Evolutionary conservation across 768 basidiomycete genomes (phyloP).

Genomic region (Sarcodon aspratus): DNA sequence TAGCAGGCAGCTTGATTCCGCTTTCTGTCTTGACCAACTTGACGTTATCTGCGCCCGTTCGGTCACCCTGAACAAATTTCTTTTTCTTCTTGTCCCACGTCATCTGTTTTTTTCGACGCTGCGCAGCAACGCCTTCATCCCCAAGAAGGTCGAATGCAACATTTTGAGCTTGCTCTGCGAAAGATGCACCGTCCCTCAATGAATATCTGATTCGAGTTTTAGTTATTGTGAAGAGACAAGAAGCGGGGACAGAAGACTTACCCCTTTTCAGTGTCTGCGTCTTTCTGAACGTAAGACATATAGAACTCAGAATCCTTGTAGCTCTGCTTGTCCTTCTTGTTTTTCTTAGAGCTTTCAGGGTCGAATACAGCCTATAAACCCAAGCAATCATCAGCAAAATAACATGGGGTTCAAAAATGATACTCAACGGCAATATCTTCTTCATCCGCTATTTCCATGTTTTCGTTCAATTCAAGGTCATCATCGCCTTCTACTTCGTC

Average conservation of each 20-base stretch:
- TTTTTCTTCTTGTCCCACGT: slow-evolving; percentile 97
- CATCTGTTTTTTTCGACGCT: slow-evolving; percentile 50
- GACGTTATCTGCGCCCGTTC: slow-evolving; percentile 82
- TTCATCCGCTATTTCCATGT: slow-evolving; percentile 68
- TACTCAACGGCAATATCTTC: slow-evolving; percentile 43
- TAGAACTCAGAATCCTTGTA: slow-evolving; percentile 83
- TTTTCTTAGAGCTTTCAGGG: slow-evolving; percentile 22
- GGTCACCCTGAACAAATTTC: slow-evolving; percentile 81
- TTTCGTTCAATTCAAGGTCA: slow-evolving; percentile 15
- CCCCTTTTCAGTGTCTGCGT: slow-evolving; percentile 85
- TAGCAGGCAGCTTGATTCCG: slow-evolving; percentile 82
- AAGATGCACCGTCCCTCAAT: slow-evolving; percentile 77
- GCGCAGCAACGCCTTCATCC: slow-evolving; percentile 56
- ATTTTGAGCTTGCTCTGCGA: slow-evolving; percentile 71
- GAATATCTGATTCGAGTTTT: slow-evolving; percentile 53
- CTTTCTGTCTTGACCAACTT: slow-evolving; percentile 92
- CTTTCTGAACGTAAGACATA: slow-evolving; percentile 87
- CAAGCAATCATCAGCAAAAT: slow-evolving; percentile 1
- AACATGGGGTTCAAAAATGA: background rate
- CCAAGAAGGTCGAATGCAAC: slow-evolving; percentile 76
- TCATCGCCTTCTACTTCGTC: slow-evolving; percentile 23
- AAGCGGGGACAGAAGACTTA: slow-evolving; percentile 21
- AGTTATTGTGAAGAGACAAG: background rate
- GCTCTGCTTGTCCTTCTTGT: slow-evolving; percentile 29
- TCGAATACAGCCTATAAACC: slow-evolving; percentile 54